A percentile compares a stretch with the other conserved stretches of the same genome.
Conservation (phyloP, 495 filamentous ascomycete genomes). For the Penicillium daleae region DNA sequence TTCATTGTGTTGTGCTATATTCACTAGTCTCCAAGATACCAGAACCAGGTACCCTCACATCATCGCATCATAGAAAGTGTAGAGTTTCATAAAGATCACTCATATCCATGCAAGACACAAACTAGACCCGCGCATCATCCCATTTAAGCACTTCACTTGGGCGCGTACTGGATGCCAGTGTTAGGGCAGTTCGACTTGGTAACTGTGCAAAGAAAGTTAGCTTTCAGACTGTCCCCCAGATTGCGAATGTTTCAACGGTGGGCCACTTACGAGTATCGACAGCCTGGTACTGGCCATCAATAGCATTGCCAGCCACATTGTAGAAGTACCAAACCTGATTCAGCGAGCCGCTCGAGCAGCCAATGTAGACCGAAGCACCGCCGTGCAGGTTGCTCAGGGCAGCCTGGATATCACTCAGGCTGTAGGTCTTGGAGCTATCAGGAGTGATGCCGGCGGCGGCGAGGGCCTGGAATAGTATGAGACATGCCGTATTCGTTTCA, state of each 20-base stretch:
- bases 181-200: slow-evolving; percentile 57
- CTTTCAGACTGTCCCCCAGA: not conserved
- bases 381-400: slow-evolving; percentile 60
- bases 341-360: slow-evolving; percentile 60
- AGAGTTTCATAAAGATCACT: not conserved
- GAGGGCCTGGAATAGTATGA: slow-evolving; percentile 49
- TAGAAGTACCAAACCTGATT: slow-evolving; percentile 79
- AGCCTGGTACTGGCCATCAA: slow-evolving; percentile 69
- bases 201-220: slow-evolving; percentile 37
- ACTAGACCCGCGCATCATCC: not conserved
- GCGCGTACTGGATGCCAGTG: slow-evolving; percentile 62
- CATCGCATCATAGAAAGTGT: not conserved
- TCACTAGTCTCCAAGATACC: slow-evolving; percentile 7
- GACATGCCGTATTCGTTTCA: not conserved
- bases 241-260: not conserved
- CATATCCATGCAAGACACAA: not conserved
- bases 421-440: slow-evolving; percentile 61
- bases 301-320: slow-evolving; percentile 71
- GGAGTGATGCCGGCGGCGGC: slow-evolving; percentile 67
- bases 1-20: not conserved
- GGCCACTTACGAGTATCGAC: slow-evolving; percentile 48
- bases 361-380: slow-evolving; percentile 63
- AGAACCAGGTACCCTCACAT: slow-evolving; percentile 4
- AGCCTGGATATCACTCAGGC: slow-evolving; percentile 57
- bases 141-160: slow-evolving; percentile 44